Evolutionary conservation across 2,329 filamentous ascomycete species (phyloP).

Genomic region (Dryadomyces quercus-mongolicae): DNA sequence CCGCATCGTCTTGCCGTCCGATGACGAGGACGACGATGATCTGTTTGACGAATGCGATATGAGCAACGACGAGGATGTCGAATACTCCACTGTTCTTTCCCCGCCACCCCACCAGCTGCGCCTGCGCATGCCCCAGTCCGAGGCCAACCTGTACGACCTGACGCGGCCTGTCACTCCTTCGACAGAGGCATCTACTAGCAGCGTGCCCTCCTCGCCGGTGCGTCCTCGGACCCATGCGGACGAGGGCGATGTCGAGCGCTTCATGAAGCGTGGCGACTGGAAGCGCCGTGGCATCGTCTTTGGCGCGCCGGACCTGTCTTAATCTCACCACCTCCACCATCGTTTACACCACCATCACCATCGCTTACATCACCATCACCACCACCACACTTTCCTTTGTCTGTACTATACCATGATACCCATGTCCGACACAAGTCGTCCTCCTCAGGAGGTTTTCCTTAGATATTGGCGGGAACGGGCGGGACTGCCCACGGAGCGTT

Average conservation of each 20-base stretch:
- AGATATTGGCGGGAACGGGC: neutral
- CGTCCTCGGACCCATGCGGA: slow-evolving; percentile 12
- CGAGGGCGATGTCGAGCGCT: slow-evolving; percentile 15
- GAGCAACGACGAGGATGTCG: neutral
- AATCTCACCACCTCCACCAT: neutral
- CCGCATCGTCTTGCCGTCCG: slow-evolving; percentile 3
- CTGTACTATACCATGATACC: neutral
- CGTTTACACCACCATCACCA: neutral
- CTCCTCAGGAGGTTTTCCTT: neutral
- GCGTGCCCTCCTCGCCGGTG: slow-evolving; percentile 8
- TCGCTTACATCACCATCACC: neutral
- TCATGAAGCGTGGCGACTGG: slow-evolving; percentile 22
- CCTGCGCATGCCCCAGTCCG: slow-evolving; percentile 7
- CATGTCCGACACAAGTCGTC: neutral
- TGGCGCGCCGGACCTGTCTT: neutral
- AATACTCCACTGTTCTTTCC: slow-evolving; percentile 7
- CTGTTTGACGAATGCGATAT: neutral
- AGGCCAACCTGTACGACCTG: slow-evolving; percentile 4
- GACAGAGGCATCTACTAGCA: neutral
- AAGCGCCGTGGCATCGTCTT: slow-evolving; percentile 24
- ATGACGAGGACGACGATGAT: slow-evolving; percentile 5
- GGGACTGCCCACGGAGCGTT: neutral
- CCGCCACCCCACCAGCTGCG: slow-evolving; percentile 10
- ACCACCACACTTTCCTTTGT: neutral
- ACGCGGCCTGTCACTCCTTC: slow-evolving; percentile 4